Percentiles rank a stretch among this genome's conserved stretches.
These are phyloP conservation scores for Colletotrichum navitas DNA, from an alignment of 2,329 filamentous ascomycete genomes.

Conservation along the genomic window DNA sequence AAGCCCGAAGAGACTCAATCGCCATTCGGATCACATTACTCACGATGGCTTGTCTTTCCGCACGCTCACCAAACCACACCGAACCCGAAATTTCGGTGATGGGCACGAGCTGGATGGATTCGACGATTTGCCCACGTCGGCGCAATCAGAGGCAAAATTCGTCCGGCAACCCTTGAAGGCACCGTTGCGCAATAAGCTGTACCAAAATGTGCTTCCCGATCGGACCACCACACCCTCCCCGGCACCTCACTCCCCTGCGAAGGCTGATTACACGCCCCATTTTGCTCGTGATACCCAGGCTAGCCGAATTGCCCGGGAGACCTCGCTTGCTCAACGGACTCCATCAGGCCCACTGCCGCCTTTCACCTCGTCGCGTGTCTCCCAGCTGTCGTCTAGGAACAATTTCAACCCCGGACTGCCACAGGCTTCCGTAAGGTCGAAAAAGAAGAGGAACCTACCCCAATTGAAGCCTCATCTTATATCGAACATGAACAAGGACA, in stretches of 20 bases:
- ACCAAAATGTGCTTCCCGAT: slow-evolving; percentile 68
- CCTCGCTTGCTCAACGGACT: slow-evolving; percentile 70
- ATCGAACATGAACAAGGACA: slow-evolving; percentile 80
- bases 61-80: slow-evolving; percentile 47
- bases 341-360: slow-evolving; percentile 68
- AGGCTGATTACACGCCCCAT: slow-evolving; percentile 66
- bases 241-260: slow-evolving; percentile 69
- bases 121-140: slow-evolving; percentile 93
- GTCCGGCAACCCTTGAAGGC: slow-evolving; percentile 83
- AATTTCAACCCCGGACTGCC: slow-evolving; percentile 61
- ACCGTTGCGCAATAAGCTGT: slow-evolving; percentile 67
- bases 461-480: slow-evolving; percentile 88
- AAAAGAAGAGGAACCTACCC: slow-evolving; percentile 68
- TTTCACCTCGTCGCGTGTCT: slow-evolving; percentile 66
- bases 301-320: slow-evolving; percentile 74
- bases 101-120: slow-evolving; percentile 93
- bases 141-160: slow-evolving; percentile 82
- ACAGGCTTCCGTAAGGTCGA: slow-evolving; percentile 61
- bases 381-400: slow-evolving; percentile 63
- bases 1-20: slow-evolving; percentile 65
- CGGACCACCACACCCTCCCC: slow-evolving; percentile 67
- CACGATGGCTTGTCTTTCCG: slow-evolving; percentile 42
- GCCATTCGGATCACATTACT: slow-evolving; percentile 48
- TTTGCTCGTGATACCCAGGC: slow-evolving; percentile 76
- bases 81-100: slow-evolving; percentile 84